Evolutionary conservation across 73 alveolate species (phyloP), one percentile per base, ranked within the genome.

Genomic region (Paramecium tetraurelia): DNA sequence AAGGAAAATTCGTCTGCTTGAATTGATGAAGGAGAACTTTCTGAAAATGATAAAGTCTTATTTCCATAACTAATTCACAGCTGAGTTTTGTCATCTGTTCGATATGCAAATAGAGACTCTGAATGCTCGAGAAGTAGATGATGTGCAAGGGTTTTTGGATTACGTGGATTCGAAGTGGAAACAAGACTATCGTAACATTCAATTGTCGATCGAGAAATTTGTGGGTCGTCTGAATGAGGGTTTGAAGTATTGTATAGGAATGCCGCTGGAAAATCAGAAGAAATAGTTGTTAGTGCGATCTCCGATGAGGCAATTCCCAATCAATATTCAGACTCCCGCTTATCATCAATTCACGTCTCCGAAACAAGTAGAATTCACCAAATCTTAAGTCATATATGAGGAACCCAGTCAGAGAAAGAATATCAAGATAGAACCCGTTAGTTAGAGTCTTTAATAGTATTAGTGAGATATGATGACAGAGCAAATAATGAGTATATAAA

Each of bases 141-240:
- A 80, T 80, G 75, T 48, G 9, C 10, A 41, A 12, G 90, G 90
- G 46, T 80, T 80, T 80, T 48, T 80, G 14, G 90, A 80, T 2
- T 80, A 80, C 46, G 68, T 80, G 21, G 90, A 80, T 80, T 41
- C 27, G 4, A 80, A 80, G 46, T 80, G 90, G 90, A 80, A 80
- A 46, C 27, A 80, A 46, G 90, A 80, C 46, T 80, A 80, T 35
- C 8, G 46, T 9, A 80, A 80, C 24, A 80, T 80, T 4, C 21
- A 46, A 48, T 46, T 31, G 4, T 41, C 90, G 10, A 80, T 80
- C 4, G 90, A 80, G 46, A 80, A 48, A 22, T 80, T 80, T 46
- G 75, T 46, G 8, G 38, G 31, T 80, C 33, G 57, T 2, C 18
- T 80, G 33, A 80, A 80, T 80, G 90, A 80, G 7, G 90, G 76